Conservation (phyloP, 2,329 filamentous ascomycete genomes). For the Nothopassalora personata region DNA sequence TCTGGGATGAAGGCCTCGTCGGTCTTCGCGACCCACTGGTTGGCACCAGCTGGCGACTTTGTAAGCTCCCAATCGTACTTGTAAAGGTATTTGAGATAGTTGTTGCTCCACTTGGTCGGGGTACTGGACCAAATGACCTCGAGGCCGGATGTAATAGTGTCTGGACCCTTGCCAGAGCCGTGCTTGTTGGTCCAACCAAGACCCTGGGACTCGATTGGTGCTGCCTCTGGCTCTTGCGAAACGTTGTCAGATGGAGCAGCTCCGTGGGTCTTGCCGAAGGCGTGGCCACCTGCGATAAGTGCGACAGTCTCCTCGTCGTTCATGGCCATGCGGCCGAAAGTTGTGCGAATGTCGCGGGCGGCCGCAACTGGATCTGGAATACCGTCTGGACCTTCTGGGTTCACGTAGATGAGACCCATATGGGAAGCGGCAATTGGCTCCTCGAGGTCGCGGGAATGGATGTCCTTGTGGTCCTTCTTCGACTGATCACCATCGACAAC, state of each 20-base stretch:
- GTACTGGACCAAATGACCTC: constrained; percentile 77
- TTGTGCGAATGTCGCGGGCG: constrained; percentile 66
- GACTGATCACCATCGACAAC: constrained; percentile 40
- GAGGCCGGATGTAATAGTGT: constrained; percentile 70
- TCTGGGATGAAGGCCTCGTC: constrained; percentile 64
- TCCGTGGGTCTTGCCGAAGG: constrained; percentile 77
- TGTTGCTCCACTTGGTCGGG: constrained; percentile 69
- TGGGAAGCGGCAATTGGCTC: constrained; percentile 62
- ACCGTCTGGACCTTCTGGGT: constrained; percentile 71
- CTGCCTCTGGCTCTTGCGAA: constrained; percentile 62
- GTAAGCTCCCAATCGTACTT: constrained; percentile 71
- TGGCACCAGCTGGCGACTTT: constrained; percentile 69
- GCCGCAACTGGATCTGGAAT: constrained; percentile 64
- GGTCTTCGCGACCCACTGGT: constrained; percentile 72
- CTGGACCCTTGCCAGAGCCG: constrained; percentile 61
- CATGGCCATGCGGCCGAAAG: constrained; percentile 78
- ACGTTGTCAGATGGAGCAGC: constrained; percentile 60
- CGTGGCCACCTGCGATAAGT: constrained; percentile 71
- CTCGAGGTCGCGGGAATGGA: constrained; percentile 60
- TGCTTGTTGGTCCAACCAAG: constrained; percentile 66
- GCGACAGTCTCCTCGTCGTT: constrained; percentile 77
- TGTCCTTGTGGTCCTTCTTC: constrained; percentile 39
- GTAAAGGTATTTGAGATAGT: constrained; percentile 71
- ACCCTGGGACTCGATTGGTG: constrained; percentile 60
- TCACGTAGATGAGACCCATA: constrained; percentile 78